Percentiles rank a stretch among this genome's conserved stretches.
Evolutionary conservation across 352 stramenopile genomes (phyloP).

Genomic region (Phytophthora sojae): DNA sequence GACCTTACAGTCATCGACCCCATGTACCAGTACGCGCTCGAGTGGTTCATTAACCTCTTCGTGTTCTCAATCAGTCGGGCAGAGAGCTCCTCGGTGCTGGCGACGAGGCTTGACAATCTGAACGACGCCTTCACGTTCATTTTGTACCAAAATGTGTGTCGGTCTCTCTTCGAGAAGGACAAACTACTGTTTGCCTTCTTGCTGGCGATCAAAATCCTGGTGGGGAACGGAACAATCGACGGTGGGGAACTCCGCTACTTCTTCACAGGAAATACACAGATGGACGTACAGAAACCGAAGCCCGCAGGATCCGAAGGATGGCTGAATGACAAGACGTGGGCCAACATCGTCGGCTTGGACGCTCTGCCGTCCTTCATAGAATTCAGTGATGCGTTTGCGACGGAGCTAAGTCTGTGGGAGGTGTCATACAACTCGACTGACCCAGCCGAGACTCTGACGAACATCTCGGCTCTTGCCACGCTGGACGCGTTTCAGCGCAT

Average conservation of each 20-base stretch:
- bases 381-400: slow-evolving; percentile 64
- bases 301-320: slow-evolving; percentile 65
- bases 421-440: slow-evolving; percentile 89
- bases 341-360: slow-evolving; percentile 84
- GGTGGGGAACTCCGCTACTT: slow-evolving; percentile 89
- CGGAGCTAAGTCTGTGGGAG: slow-evolving; percentile 70
- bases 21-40: slow-evolving; percentile 97
- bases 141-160: slow-evolving; percentile 96
- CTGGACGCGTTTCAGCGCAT: slow-evolving; percentile 92
- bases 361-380: slow-evolving; percentile 56
- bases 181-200: slow-evolving; percentile 97
- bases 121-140: slow-evolving; percentile 96
- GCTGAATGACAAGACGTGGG: slow-evolving; percentile 92
- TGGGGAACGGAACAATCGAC: slow-evolving; percentile 81
- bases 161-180: slow-evolving; percentile 96
- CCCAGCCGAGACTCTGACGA: slow-evolving; percentile 70
- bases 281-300: slow-evolving; percentile 87
- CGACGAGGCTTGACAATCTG: slow-evolving; percentile 87
- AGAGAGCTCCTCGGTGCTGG: slow-evolving; percentile 76
- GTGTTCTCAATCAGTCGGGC: slow-evolving; percentile 91
- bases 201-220: slow-evolving; percentile 93
- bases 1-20: slow-evolving; percentile 94
- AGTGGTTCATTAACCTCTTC: slow-evolving; percentile 97
- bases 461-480: slow-evolving; percentile 54
- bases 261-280: slow-evolving; percentile 93